These are phyloP conservation scores for Neofusicoccum kwambonambiense DNA, from an alignment of 2,329 filamentous ascomycete genomes.

Conservation along the genomic window DNA sequence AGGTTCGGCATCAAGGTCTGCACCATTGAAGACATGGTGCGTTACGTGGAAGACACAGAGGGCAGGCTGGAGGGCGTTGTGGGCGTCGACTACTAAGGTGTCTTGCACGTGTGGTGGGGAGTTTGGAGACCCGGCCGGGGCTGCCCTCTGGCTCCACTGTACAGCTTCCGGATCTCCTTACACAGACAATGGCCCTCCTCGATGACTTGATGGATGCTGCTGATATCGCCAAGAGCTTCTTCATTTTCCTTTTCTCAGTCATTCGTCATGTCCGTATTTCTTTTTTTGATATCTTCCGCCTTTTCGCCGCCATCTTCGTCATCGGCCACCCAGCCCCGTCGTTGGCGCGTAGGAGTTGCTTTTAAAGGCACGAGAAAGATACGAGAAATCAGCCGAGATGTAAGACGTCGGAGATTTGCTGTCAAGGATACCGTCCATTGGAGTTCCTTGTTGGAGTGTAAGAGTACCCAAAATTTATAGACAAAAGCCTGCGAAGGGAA, in stretches of 20 bases:
- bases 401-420: not conserved
- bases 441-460: not conserved
- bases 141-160: not conserved
- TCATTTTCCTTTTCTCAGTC: not conserved
- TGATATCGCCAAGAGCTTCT: not conserved
- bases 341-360: conserved; percentile 7
- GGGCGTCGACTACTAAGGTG: conserved; percentile 23
- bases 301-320: not conserved
- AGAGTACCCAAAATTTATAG: not conserved
- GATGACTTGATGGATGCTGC: not conserved
- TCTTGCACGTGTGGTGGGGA: not conserved
- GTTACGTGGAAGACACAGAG: conserved; percentile 74
- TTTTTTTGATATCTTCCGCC: not conserved
- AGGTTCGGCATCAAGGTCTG: conserved; percentile 89
- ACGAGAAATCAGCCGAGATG: not conserved
- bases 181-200: not conserved
- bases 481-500: not conserved
- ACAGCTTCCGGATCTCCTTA: not conserved
- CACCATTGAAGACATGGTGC: conserved; percentile 88
- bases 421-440: not conserved
- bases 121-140: not conserved
- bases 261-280: not conserved
- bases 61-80: conserved; percentile 42
- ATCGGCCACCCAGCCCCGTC: not conserved
- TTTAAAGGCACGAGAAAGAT: not conserved